These are phyloP conservation scores for Flueggea neowawraea DNA, from an alignment of 441 rosid species.

Conservation along the genomic window DNA sequence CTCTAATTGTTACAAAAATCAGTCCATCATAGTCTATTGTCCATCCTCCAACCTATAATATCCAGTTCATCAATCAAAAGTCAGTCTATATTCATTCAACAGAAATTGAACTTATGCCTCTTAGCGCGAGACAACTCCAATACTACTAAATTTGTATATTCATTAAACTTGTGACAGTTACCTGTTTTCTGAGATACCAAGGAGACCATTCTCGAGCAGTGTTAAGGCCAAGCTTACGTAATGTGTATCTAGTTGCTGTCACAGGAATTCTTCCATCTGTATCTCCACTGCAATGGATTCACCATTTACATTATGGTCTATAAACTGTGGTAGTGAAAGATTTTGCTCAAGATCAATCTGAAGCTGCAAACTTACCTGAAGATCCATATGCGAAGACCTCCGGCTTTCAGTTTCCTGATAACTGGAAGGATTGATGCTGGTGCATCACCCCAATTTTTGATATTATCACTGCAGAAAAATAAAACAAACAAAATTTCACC, in stretches of 20 bases:
- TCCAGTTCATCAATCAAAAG: neutral
- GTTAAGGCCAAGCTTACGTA: slow-evolving; percentile 61
- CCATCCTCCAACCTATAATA: slow-evolving; percentile 76
- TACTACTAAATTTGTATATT: too few species aligned
- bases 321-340: neutral
- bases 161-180: slow-evolving; percentile 6
- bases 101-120: too few species aligned
- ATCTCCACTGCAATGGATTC: slow-evolving; percentile 50
- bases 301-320: neutral
- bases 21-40: slow-evolving; percentile 62
- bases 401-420: slow-evolving; percentile 50
- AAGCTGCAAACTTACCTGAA: slow-evolving; percentile 33
- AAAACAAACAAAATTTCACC: neutral
- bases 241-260: slow-evolving; percentile 53
- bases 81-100: too few species aligned
- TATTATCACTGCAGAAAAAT: slow-evolving; percentile 27
- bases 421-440: slow-evolving; percentile 54
- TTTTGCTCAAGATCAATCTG: neutral
- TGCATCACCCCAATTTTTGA: slow-evolving; percentile 40
- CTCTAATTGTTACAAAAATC: slow-evolving; percentile 63
- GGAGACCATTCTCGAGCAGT: slow-evolving; percentile 61
- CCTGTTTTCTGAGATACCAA: slow-evolving; percentile 61
- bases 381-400: slow-evolving; percentile 64
- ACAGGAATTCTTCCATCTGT: slow-evolving; percentile 84
- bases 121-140: too few species aligned